Base-by-base conservation (phyloP, 2,329 filamentous ascomycete species). In the Colletotrichum shisoi region DNA sequence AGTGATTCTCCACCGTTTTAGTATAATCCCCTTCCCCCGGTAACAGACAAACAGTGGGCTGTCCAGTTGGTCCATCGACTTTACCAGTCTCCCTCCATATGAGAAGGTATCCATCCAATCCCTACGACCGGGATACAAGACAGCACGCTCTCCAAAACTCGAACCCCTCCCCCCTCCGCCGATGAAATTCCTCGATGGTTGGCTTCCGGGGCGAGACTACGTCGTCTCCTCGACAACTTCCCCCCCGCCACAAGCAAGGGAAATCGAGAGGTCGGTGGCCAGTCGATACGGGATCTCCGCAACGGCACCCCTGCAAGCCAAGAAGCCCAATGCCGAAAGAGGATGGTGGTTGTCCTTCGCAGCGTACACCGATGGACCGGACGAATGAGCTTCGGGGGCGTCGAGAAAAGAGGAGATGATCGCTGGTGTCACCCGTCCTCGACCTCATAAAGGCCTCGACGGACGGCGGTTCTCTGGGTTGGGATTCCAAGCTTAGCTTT, bases 241-340 rank as follows among this genome's bases (percentile, higher is more conserved):
- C 27, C 27, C 27, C 27, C 27, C 27, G 37, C 57, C 13, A 34
- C 45, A 11, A 11, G 49, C 31, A 19, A 45, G 15, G 21, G 17
- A 42, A 59, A 39, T n/a, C 19, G n/a, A 51, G 45, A 31, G 45
- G 45, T 59, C 21, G 34, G 45, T 37, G 19, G 57, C 44, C 57
- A 59, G 42, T 59, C 57, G 45, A 59, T 42, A 31, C 57, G 45
- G 37, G 15, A 37, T 49, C 57, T 51, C 57, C 57, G 31, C 45
- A 39, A n/a, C 13, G n/a, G 9, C 17, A 31, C 24, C 57, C 57
- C 57, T 59, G 57, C 45, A 51, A 42, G 57, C 57, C 57, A 59
- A 59, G 57, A 51, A 31, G 45, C 31, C 34, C 34, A 51, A 51
- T 51, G 57, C 57, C 45, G 44, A 59, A 59, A 59, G 37, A 59